phyloP scores from a whole-genome alignment of 805 yeast genomes.

The Torulaspora indica region DNA sequence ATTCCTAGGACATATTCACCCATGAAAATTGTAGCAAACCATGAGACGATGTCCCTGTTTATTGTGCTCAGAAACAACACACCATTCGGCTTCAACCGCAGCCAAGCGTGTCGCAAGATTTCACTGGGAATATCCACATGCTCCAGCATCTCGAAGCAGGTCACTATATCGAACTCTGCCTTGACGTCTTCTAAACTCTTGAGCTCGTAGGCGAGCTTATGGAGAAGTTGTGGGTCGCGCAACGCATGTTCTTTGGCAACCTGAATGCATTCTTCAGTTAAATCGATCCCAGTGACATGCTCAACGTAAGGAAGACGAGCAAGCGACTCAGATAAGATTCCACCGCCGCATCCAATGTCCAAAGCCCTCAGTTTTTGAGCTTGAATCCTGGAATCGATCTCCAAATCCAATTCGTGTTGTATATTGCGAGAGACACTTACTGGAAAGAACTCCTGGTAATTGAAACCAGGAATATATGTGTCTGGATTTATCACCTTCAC shows the following conservation, averaged over 20 bases:
- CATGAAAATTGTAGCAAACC: constrained; percentile 88
- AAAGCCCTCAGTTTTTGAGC: constrained; percentile 46
- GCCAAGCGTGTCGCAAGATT: constrained; percentile 63
- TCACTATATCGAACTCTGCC: constrained; percentile 65
- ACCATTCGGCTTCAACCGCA: constrained; percentile 64
- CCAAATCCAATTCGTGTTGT: constrained; percentile 49
- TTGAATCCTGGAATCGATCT: constrained; percentile 30
- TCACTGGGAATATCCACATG: constrained; percentile 84
- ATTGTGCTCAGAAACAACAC: constrained; percentile 85
- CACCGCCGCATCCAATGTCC: constrained; percentile 99
- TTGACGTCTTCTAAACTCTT: constrained; percentile 54
- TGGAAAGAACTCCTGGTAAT: constrained; percentile 59
- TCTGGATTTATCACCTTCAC: constrained; percentile 34
- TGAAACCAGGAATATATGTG: constrained; percentile 75
- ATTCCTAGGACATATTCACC: constrained; percentile 76
- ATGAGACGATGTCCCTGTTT: constrained; percentile 78
- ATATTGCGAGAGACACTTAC: constrained; percentile 45
- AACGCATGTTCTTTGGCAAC: constrained; percentile 70
- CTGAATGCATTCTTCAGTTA: constrained; percentile 73
- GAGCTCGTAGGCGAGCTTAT: constrained; percentile 56
- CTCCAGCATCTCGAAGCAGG: constrained; percentile 92
- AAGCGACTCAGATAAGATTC: constrained; percentile 78
- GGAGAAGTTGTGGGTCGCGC: constrained; percentile 58
- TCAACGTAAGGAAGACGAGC: constrained; percentile 66
- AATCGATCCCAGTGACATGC: constrained; percentile 75